Evolutionary conservation across 257 asterid genomes (phyloP), one percentile per base, ranked within the genome.

Genomic region (Solanum microdontum): DNA sequence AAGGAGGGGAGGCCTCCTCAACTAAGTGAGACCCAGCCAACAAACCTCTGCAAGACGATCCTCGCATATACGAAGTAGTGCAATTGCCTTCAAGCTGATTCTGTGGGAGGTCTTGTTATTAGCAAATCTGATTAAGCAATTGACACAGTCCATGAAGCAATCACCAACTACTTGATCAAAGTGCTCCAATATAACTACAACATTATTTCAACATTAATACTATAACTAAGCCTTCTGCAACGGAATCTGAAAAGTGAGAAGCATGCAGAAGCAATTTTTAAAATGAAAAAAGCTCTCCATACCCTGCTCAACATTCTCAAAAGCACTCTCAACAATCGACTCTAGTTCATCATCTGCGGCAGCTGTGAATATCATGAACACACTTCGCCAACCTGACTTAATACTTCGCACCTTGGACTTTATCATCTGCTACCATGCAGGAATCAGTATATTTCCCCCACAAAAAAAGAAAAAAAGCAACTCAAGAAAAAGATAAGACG

Each of bases 231-330:
- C 24, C 85, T 28, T 82, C 85, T 24, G 14, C 39, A 48, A 72
- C 40, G 62, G 64, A 79, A 83, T 87, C 88, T 90, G 75, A 58
- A 55, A 77, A 39, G 51, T 32, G 70, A 82, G 87, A 36, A 87
- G 12, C 79, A 51, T 84, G 88, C 85, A 76, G 45, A 86, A 88
- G 82, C 87, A 87, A 88, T 66, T 82, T 32, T 48, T 72, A 10
- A 86, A 36, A 24, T 75, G 83, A 68, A 85, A 37, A 87, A 76
- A 69, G 64, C 39, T 68, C 84, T 86, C 77, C 93, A 69, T 72
- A 97, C 99, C 99, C 90, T 97, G 99, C 92, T 97, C 99, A 84
- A 97, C 99, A 87, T 96, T 97, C 92, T 97, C 99, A 85, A 97
- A 97, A 88, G 99, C 99, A 90, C 96, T 97, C 89, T 97, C 99